Percentiles rank a stretch among this genome's conserved stretches.
Conservation (phyloP, 1,139 yeast species). For the Hansenula anomala region DNA sequence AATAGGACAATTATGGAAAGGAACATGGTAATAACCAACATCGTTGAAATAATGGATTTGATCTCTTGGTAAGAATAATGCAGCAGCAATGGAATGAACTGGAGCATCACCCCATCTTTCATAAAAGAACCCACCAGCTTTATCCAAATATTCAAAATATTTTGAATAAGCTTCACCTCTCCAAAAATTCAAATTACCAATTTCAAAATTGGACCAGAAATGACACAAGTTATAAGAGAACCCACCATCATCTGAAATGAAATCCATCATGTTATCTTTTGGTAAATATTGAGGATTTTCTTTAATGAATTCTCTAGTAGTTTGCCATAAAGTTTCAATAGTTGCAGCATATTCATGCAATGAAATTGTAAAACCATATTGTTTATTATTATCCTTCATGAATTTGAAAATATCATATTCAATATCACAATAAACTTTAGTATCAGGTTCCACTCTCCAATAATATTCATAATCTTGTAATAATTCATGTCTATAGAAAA, state of each 20-base stretch:
- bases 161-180: conserved; percentile 62
- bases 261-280: conserved; percentile 61
- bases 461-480: conserved; percentile 74
- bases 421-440: conserved; percentile 71
- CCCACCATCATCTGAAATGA: conserved; percentile 68
- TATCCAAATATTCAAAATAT: conserved; percentile 68
- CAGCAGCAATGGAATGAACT: conserved; percentile 83
- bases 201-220: conserved; percentile 86
- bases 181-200: conserved; percentile 73
- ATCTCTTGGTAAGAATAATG: conserved; percentile 61
- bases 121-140: conserved; percentile 83
- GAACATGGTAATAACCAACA: conserved; percentile 78
- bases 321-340: conserved; percentile 73
- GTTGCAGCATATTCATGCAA: conserved; percentile 77
- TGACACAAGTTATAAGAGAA: conserved; percentile 71
- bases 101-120: conserved; percentile 97
- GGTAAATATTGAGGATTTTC: conserved; percentile 60
- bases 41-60: conserved; percentile 77
- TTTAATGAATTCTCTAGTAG: conserved; percentile 59
- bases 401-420: conserved; percentile 78
- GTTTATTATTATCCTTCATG: conserved; percentile 70
- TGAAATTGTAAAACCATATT: conserved; percentile 75
- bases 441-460: conserved; percentile 92
- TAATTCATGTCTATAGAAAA: conserved; percentile 73
- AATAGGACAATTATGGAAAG: conserved; percentile 75